Evolutionary conservation across 73 alveolate genomes (phyloP).

Genomic region (Paramecium biaurelia): DNA sequence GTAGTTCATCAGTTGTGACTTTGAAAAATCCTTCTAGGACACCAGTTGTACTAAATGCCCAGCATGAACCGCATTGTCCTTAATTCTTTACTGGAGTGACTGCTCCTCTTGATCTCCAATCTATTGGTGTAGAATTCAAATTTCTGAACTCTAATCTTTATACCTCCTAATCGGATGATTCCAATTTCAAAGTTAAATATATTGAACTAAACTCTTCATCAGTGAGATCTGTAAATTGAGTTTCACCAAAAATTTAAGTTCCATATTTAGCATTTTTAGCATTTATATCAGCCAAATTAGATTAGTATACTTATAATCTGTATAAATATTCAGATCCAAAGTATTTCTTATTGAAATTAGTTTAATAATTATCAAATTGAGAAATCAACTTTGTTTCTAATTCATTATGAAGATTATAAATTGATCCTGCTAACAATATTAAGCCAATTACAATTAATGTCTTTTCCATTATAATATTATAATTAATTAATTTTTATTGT

Average conservation of each 20-base stretch:
- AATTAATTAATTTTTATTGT: conserved; percentile 69
- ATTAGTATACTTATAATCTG: neutral
- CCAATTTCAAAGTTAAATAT: neutral
- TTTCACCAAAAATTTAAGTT: neutral
- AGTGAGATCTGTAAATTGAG: neutral
- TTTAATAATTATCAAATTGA: too few species aligned
- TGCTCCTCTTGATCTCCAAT: conserved; percentile 77
- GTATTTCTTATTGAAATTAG: too few species aligned
- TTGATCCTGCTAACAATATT: neutral
- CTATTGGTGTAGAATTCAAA: conserved; percentile 28
- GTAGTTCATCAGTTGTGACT: neutral
- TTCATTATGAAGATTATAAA: neutral
- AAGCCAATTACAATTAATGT: neutral
- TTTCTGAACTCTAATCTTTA: too few species aligned
- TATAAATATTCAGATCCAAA: neutral
- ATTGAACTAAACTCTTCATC: neutral
- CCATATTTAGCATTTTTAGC: neutral
- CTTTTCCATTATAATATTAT: neutral
- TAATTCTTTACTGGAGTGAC: conserved; percentile 79
- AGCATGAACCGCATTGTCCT: conserved; percentile 88
- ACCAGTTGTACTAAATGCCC: conserved; percentile 85
- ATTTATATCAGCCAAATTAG: neutral
- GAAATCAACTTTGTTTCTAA: neutral
- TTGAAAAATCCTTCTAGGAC: neutral
- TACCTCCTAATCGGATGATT: neutral